phyloP scores from a whole-genome alignment of 306 rosid species.

The Cucurbita argyrosperma region DNA sequence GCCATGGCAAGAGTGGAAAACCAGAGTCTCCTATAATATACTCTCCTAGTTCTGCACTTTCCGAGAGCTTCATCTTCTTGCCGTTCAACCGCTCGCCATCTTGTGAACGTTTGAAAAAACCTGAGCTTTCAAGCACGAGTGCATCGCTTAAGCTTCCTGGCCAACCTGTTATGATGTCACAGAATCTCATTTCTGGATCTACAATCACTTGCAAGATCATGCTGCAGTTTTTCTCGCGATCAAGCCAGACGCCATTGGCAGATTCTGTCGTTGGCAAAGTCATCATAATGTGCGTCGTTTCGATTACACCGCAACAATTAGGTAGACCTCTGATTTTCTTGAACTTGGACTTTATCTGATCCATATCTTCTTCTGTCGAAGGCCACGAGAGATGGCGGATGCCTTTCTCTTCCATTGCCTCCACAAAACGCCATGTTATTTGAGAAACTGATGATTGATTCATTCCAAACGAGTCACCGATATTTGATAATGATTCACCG shows the following conservation, averaged over 20 bases:
- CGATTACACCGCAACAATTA: conserved; percentile 83
- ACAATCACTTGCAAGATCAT: conserved; percentile 79
- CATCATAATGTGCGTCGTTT: conserved; percentile 73
- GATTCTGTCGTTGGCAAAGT: conserved; percentile 51
- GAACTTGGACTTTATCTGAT: conserved; percentile 49
- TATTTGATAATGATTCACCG: conserved; percentile 56
- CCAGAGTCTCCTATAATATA: conserved; percentile 61
- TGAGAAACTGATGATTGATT: conserved; percentile 78
- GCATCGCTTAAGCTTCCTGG: conserved; percentile 73
- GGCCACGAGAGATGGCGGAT: conserved; percentile 78
- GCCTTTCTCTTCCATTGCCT: conserved; percentile 78
- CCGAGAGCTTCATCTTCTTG: conserved; percentile 19
- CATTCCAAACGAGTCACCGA: conserved; percentile 59
- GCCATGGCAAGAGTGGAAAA: conserved; percentile 76
- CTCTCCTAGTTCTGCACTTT: conserved; percentile 41
- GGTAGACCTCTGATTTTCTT: conserved; percentile 52
- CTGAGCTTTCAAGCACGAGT: conserved; percentile 43
- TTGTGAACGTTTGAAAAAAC: conserved; percentile 41
- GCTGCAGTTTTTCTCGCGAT: conserved; percentile 70
- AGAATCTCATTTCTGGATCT: conserved; percentile 64
- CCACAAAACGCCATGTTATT: conserved; percentile 79
- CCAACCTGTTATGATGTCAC: conserved; percentile 70
- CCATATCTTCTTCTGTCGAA: conserved; percentile 46
- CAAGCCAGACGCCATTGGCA: conserved; percentile 52
- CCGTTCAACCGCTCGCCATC: conserved; percentile 52